Evolutionary conservation across 2,329 filamentous ascomycete species (phyloP).

Genomic region (Paecilomyces fulvus): DNA sequence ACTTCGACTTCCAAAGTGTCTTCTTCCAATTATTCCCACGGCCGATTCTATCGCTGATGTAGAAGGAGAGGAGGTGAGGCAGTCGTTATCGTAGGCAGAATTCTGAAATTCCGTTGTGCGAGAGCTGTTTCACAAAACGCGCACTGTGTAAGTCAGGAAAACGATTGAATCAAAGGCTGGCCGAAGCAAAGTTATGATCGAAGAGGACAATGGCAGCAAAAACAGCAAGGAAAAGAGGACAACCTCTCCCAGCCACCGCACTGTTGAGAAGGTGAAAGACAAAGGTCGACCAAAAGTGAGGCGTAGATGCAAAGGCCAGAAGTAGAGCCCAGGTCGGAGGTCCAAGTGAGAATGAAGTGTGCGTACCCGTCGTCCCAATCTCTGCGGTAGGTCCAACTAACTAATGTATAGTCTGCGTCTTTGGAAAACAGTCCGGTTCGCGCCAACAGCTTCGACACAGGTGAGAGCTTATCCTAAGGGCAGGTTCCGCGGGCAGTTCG

Average conservation of each 20-base stretch:
- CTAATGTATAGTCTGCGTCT: not conserved
- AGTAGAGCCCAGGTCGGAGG: not conserved
- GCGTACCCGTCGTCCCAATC: not conserved
- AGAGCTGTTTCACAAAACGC: not conserved
- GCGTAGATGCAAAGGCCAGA: conserved; percentile 1
- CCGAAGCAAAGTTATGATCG: not conserved
- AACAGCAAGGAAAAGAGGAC: not conserved
- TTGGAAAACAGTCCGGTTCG: not conserved
- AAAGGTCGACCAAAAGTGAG: conserved; percentile 1
- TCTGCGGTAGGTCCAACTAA: not conserved
- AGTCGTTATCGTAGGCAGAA: not conserved
- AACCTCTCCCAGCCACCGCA: not conserved
- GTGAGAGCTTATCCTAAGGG: not conserved
- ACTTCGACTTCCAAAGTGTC: not conserved
- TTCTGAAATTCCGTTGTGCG: not conserved
- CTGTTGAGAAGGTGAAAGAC: not conserved
- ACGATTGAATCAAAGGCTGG: not conserved
- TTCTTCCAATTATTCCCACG: not conserved
- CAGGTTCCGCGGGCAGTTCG: not conserved
- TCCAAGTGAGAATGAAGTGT: not conserved
- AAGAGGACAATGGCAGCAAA: not conserved
- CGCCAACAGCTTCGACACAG: not conserved
- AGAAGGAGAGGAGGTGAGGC: not conserved
- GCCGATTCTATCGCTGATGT: not conserved
- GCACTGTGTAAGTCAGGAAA: not conserved